These are phyloP conservation scores for Pseudonitzschia multiseries DNA, from an alignment of 108 stramenopile species.

Conservation along the genomic window DNA sequence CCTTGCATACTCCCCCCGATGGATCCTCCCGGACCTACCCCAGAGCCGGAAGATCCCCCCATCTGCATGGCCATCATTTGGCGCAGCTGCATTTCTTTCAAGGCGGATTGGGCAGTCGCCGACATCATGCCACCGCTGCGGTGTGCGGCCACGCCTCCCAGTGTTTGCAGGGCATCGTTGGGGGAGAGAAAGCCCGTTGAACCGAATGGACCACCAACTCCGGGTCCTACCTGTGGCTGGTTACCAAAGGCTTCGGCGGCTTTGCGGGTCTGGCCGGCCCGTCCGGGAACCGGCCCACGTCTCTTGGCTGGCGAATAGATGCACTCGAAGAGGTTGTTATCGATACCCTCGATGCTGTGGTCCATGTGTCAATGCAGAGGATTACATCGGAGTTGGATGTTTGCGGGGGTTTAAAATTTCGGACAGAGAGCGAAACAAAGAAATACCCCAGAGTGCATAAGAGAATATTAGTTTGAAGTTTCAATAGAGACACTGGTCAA, in stretches of 20 bases:
- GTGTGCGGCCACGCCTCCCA: background rate
- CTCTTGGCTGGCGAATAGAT: slow-evolving; percentile 78
- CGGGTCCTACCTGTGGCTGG: background rate
- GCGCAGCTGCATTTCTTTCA: slow-evolving; percentile 40
- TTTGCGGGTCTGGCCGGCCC: slow-evolving; percentile 35
- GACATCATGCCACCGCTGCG: slow-evolving; percentile 13
- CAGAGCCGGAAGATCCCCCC: slow-evolving; percentile 13
- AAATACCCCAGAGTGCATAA: no score
- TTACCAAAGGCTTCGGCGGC: slow-evolving; percentile 37
- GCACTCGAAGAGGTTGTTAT: slow-evolving; percentile 50
- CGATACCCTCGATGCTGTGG: slow-evolving; percentile 54
- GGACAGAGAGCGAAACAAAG: no score
- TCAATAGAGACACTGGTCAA: no score
- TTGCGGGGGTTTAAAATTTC: background rate
- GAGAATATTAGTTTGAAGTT: no score
- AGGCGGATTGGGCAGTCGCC: background rate
- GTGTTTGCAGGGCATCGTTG: background rate
- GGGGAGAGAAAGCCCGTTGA: background rate
- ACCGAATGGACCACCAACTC: slow-evolving; percentile 13
- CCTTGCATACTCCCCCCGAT: slow-evolving; percentile 1
- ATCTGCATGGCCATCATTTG: slow-evolving; percentile 38
- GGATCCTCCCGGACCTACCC: slow-evolving; percentile 10
- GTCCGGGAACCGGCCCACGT: slow-evolving; percentile 80
- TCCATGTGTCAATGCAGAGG: background rate
- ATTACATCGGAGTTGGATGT: background rate